Conservation (phyloP, 495 filamentous ascomycete species). For the Tuber indicum region DNA sequence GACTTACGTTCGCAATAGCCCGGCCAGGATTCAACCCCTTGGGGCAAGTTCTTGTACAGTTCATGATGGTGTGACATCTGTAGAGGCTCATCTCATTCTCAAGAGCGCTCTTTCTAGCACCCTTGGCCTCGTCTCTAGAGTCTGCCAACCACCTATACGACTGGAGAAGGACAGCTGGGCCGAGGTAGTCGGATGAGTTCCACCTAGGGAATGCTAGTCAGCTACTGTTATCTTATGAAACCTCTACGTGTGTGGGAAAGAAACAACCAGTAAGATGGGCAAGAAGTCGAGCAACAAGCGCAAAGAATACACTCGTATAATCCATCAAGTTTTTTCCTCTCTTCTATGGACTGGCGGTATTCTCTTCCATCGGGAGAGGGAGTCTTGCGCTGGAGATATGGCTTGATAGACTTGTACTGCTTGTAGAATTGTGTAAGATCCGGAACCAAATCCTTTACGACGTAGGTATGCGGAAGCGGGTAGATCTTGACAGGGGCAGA, state of each 20-base stretch:
- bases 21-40: conserved; percentile 95
- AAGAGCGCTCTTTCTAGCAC: conserved; percentile 77
- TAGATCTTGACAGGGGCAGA: conserved; percentile 85
- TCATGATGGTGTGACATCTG: conserved; percentile 97
- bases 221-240: neutral
- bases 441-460: conserved; percentile 97
- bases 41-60: conserved; percentile 92
- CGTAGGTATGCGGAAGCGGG: conserved; percentile 95
- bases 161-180: conserved; percentile 90
- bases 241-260: no score
- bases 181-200: conserved; percentile 97
- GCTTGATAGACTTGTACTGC: conserved; percentile 99
- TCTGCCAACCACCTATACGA: conserved; percentile 95
- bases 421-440: conserved; percentile 99
- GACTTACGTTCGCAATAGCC: conserved; percentile 96
- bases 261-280: conserved; percentile 81
- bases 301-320: conserved; percentile 99
- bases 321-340: conserved; percentile 94
- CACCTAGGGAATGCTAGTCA: conserved; percentile 47
- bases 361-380: conserved; percentile 74
- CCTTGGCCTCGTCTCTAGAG: conserved; percentile 79
- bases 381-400: conserved; percentile 85
- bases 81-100: conserved; percentile 99
- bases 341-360: conserved; percentile 76
- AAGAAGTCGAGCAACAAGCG: conserved; percentile 97